Conservation (phyloP, 257 asterid species). For the Solanum ossicruentum region DNA sequence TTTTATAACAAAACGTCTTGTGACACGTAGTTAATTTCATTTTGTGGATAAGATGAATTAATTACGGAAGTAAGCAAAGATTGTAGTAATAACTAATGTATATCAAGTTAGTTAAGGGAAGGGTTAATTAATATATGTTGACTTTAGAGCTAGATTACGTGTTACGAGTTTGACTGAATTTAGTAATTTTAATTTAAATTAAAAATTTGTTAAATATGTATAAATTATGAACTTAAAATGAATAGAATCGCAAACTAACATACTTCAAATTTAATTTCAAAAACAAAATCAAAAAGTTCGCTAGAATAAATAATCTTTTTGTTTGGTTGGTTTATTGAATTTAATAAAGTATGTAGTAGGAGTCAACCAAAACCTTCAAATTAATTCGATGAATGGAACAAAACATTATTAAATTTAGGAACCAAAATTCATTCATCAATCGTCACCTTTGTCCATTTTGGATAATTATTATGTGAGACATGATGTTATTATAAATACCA, state of each 20-base stretch:
- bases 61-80: background rate
- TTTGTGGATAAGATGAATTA: background rate
- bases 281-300: background rate
- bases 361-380: background rate
- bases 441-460: background rate
- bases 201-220: background rate
- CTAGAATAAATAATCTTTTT: background rate
- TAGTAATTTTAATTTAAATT: background rate
- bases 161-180: background rate
- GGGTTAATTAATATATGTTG: background rate
- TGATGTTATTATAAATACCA: background rate
- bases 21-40: background rate
- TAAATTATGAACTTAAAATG: background rate
- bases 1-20: background rate
- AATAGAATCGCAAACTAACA: background rate
- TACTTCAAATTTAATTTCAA: background rate
- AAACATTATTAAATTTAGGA: background rate
- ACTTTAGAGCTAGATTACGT: background rate
- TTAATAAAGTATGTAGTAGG: background rate
- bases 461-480: background rate
- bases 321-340: background rate
- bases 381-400: background rate
- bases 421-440: background rate
- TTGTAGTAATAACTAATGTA: background rate
- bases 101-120: background rate